These are phyloP conservation scores for Sporisorium reilianum DNA, from an alignment of 1,284 basidiomycete species.

Conservation along the genomic window DNA sequence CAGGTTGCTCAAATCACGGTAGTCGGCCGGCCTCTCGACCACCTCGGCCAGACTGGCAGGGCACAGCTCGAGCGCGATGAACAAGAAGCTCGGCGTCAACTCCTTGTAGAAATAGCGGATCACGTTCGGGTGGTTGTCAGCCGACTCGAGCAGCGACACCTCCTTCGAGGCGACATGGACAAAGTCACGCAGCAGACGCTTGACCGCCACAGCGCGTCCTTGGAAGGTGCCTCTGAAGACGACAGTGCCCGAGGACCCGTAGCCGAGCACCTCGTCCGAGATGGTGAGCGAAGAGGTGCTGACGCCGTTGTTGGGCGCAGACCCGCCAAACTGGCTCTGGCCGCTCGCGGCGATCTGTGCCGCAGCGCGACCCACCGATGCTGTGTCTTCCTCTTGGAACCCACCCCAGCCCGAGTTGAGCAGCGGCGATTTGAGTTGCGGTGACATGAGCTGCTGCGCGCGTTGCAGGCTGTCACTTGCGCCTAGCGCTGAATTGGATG, in stretches of 20 bases:
- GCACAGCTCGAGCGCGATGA: conserved; percentile 96
- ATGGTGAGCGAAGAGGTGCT: conserved; percentile 55
- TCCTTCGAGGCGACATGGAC: conserved; percentile 94
- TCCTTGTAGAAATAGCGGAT: conserved; percentile 98
- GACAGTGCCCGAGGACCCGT: conserved; percentile 95
- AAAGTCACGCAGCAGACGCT: conserved; percentile 93
- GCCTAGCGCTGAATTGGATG: conserved; percentile 11
- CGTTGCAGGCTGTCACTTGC: conserved; percentile 49
- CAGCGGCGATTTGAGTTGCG: conserved; percentile 33
- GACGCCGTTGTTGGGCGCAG: conserved; percentile 30
- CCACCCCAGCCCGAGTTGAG: conserved; percentile 45
- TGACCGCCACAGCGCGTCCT: conserved; percentile 94
- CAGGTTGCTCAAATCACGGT: conserved; percentile 54
- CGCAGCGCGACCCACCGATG: conserved; percentile 37
- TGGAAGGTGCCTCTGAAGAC: conserved; percentile 94
- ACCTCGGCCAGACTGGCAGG: conserved; percentile 93
- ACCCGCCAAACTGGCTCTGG: conserved; percentile 20
- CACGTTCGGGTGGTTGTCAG: conserved; percentile 96
- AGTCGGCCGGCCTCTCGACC: conserved; percentile 75
- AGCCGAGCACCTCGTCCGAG: conserved; percentile 72
- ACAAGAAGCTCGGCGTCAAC: conserved; percentile 80
- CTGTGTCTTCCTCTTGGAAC: conserved; percentile 40
- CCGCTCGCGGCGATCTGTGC: conserved; percentile 50
- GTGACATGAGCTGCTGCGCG: conserved; percentile 51
- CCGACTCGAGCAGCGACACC: conserved; percentile 88